A percentile compares a stretch with the other conserved stretches of the same genome.
These are phyloP conservation scores for Besnoitia besnoiti DNA, from an alignment of 169 alveolate genomes.

Conservation along the genomic window DNA sequence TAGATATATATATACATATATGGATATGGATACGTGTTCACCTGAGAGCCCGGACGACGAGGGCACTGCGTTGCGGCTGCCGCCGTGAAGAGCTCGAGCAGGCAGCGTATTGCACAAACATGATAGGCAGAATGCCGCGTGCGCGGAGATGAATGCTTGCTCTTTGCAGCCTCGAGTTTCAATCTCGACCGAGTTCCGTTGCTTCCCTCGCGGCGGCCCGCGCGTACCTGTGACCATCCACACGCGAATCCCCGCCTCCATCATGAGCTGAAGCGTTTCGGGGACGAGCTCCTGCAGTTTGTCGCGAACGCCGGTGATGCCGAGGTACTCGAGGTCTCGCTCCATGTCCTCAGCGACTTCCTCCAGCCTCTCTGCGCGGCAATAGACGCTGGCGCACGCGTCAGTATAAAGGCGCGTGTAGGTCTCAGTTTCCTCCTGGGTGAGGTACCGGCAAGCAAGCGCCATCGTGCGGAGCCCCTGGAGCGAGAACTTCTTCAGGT, in stretches of 20 bases:
- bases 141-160: no score
- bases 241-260: constrained; percentile 94
- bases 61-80: no score
- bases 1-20: no score
- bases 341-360: constrained; percentile 88
- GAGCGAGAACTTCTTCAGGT: constrained; percentile 54
- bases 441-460: constrained; percentile 52
- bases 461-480: constrained; percentile 64
- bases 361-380: constrained; percentile 81
- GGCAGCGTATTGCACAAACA: no score
- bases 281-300: constrained; percentile 96
- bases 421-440: constrained; percentile 59
- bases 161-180: no score
- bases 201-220: background rate
- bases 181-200: background rate
- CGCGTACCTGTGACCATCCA: constrained; percentile 99
- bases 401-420: constrained; percentile 57
- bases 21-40: no score
- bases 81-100: no score
- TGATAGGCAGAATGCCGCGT: no score
- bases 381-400: constrained; percentile 70
- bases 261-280: constrained; percentile 92
- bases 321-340: constrained; percentile 90
- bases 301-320: constrained; percentile 98
- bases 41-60: no score